A percentile compares a stretch with the other conserved stretches of the same genome.
These are phyloP conservation scores for Hydrangea macrophylla DNA, from an alignment of 148 eudicot genomes.

Conservation along the genomic window DNA sequence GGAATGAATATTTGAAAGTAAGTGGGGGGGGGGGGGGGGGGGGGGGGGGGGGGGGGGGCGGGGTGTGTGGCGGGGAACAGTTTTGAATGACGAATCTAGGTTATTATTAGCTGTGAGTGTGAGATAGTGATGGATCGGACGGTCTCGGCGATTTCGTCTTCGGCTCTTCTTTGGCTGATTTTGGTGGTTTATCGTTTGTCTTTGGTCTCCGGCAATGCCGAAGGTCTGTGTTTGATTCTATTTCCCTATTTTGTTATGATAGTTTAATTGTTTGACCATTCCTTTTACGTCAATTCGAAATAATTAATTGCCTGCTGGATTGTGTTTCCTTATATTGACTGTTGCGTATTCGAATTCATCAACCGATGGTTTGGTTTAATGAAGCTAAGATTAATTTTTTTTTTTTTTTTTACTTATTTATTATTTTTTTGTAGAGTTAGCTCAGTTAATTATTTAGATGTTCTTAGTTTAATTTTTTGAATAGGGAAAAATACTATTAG, in stretches of 20 bases:
- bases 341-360: not conserved
- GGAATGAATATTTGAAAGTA: too few relatives aligned
- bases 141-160: conserved; percentile 1
- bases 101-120: not conserved
- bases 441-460: too few relatives aligned
- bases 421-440: too few relatives aligned
- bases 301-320: not conserved
- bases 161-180: conserved; percentile 5
- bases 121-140: conserved; percentile 22
- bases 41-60: not conserved
- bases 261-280: not conserved
- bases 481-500: not conserved
- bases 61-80: not conserved
- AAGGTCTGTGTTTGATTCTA: conserved; percentile 11
- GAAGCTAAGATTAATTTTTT: not conserved
- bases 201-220: conserved; percentile 23
- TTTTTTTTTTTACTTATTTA: not conserved
- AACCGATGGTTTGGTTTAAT: not conserved
- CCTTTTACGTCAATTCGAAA: not conserved
- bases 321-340: conserved; percentile 1
- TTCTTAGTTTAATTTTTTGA: too few relatives aligned
- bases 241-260: not conserved
- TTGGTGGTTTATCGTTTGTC: conserved; percentile 16
- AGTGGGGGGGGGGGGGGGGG: not conserved
- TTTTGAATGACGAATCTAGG: conserved; percentile 14